Base-by-base conservation (phyloP, 75 land plant species). In the Pinus albicaulis region DNA sequence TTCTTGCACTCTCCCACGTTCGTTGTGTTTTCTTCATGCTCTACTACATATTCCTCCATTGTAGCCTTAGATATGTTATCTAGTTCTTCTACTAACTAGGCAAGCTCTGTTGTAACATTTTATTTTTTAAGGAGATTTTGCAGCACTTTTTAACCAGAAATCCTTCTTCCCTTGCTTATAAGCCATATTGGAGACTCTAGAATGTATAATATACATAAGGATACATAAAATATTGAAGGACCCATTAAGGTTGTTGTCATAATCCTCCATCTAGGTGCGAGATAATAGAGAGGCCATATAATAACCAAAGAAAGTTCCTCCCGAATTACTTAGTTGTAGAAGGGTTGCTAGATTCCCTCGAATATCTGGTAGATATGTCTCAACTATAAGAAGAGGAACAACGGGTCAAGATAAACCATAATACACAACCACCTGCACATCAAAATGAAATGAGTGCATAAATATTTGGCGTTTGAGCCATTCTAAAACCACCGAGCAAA, bases 101-200 rank as follows among this genome's bases (percentile, higher is more conserved):
- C 59, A 26, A 81, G 71, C 59, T 81, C 82, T 16, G 72, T 80
- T 81, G 82, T 12, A 41, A 77, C 70, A 62, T 80, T 81, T 36
- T 56, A 68, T 53, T 77, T 80, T 48, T 77, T 66, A 12, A 81
- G 68, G 8, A 80, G 82, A 13, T 73, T 52, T 72, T 80, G 82
- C 11, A 80, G 72, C 6, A 78, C 72, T 34, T 63, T 15, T 70
- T 77, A 64, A 20, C 80, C 82, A 34, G 78, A 80, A 14, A 23
- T 44, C 80, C 63, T 77, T 56, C 57, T 80, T 12, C 82, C 82
- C 56, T 80, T 80, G 36, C 80, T 80, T n/a, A 80, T 80, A 59
- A 80, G 80, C 82, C 82, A 80, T 63, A 80, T 77, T 59, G 82
- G 82, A 80, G 82, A 80, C 36, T 80, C 82, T 4, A 80, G 82